These are phyloP conservation scores for Sungouiella thailandica DNA, from an alignment of 805 yeast species.

Conservation along the genomic window DNA sequence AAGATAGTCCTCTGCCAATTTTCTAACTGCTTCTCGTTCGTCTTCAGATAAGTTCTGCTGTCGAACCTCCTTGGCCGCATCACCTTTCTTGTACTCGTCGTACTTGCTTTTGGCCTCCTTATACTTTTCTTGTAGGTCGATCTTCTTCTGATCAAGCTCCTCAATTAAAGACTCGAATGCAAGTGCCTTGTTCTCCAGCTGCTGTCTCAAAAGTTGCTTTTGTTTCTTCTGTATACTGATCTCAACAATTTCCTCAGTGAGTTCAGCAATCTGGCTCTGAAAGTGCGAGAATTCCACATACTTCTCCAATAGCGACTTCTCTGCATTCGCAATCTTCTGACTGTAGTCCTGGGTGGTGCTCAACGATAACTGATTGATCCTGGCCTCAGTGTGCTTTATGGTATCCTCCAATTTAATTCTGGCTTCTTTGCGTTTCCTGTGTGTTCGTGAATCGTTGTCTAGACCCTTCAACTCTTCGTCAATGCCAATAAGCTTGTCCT, in stretches of 20 bases:
- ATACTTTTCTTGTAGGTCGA: conserved; percentile 26
- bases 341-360: conserved; percentile 36
- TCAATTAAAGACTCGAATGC: conserved; percentile 15
- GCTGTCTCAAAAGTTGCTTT: conserved; percentile 9
- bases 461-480: conserved; percentile 8
- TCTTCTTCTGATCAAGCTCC: conserved; percentile 24
- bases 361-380: conserved; percentile 8
- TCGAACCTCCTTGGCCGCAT: conserved; percentile 33
- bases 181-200: conserved; percentile 10
- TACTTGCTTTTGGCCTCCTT: conserved; percentile 29
- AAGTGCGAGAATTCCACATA: conserved; percentile 14
- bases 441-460: conserved; percentile 19
- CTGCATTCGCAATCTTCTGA: conserved; percentile 31
- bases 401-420: conserved; percentile 25
- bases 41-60: conserved; percentile 36
- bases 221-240: conserved; percentile 8
- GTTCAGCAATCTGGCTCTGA: conserved; percentile 19
- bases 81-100: conserved; percentile 35
- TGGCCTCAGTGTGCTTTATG: conserved; percentile 7
- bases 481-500: conserved; percentile 3
- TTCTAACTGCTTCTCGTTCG: conserved; percentile 33
- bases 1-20: conserved; percentile 35
- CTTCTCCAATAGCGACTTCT: conserved; percentile 19
- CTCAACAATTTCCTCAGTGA: conserved; percentile 4
- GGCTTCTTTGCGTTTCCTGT: conserved; percentile 23